A percentile compares a stretch with the other conserved stretches of the same genome.
Evolutionary conservation across 2,329 filamentous ascomycete genomes (phyloP).

Genomic region (Magnaporthiopsis incrustans): DNA sequence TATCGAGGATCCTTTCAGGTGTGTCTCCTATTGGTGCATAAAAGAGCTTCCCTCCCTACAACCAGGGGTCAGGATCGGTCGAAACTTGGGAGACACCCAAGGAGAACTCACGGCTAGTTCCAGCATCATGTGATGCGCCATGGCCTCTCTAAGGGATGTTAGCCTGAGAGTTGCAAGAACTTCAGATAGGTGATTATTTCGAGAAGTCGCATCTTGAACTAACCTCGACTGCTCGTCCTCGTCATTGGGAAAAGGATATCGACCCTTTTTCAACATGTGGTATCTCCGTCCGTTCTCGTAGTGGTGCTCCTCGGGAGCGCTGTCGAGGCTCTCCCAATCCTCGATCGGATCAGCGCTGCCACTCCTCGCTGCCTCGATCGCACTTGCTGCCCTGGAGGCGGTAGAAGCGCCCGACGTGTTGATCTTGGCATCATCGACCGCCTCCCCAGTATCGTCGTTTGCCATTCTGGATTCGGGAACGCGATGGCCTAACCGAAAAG

Average conservation of each 20-base stretch:
- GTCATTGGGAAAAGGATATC: conserved; percentile 41
- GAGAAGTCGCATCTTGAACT: too few relatives aligned
- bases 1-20: conserved; percentile 35
- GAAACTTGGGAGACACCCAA: not conserved
- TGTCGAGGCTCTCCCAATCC: conserved; percentile 10
- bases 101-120: conserved; percentile 28
- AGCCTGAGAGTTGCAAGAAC: too few relatives aligned
- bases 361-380: conserved; percentile 4
- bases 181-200: too few relatives aligned
- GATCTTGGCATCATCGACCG: not conserved
- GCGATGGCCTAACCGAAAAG: too few relatives aligned
- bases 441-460: not conserved
- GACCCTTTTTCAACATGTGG: conserved; percentile 33
- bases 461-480: too few relatives aligned
- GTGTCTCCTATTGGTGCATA: conserved; percentile 29
- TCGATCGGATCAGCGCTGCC: conserved; percentile 11
- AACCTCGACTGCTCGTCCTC: conserved; percentile 32
- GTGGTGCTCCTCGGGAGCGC: conserved; percentile 13
- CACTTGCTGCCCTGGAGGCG: not conserved
- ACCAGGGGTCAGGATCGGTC: not conserved
- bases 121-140: conserved; percentile 36
- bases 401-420: not conserved
- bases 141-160: conserved; percentile 23
- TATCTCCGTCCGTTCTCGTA: conserved; percentile 22
- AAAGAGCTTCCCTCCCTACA: conserved; percentile 29